Evolutionary conservation across 2,329 filamentous ascomycete genomes (phyloP).

Genomic region (Drechslerella dactyloides): DNA sequence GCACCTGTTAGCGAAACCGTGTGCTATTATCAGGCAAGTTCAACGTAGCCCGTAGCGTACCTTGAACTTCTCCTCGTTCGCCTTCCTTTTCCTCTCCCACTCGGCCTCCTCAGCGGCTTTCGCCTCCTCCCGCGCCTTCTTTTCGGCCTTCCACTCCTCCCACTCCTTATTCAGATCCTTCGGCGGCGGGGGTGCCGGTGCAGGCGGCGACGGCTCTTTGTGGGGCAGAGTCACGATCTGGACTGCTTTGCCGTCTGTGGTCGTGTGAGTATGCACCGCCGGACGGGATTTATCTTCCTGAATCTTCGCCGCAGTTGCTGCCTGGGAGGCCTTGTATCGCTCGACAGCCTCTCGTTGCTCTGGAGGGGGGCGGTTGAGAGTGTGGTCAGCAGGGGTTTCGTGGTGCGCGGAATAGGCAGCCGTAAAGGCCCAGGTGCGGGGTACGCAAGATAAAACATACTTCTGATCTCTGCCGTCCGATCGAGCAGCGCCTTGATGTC

Average conservation of each 20-base stretch:
- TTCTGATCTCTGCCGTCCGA: constrained; percentile 49
- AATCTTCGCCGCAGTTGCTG: constrained; percentile 39
- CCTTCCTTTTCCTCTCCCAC: constrained; percentile 45
- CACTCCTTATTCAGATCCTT: constrained; percentile 41
- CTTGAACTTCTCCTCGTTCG: constrained; percentile 44
- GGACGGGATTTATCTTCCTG: constrained; percentile 32
- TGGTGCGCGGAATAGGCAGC: constrained; percentile 36
- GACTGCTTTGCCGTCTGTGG: constrained; percentile 34
- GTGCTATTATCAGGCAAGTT: neutral
- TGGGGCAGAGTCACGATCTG: constrained; percentile 41
- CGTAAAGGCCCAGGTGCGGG: constrained; percentile 12
- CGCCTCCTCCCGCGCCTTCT: constrained; percentile 34
- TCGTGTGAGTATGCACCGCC: constrained; percentile 36
- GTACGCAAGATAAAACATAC: constrained; percentile 27
- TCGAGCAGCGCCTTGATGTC: constrained; percentile 50
- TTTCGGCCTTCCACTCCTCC: constrained; percentile 48
- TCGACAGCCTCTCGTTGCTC: constrained; percentile 49
- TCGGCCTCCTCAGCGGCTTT: constrained; percentile 43
- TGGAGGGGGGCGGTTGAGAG: constrained; percentile 7
- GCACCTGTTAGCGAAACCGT: constrained; percentile 14
- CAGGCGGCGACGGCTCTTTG: constrained; percentile 17
- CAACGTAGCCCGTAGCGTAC: constrained; percentile 19
- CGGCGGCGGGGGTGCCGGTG: constrained; percentile 15
- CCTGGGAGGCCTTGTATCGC: constrained; percentile 42
- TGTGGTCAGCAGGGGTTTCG: constrained; percentile 26